Percentiles rank a stretch among this genome's conserved stretches.
phyloP scores from a whole-genome alignment of 805 yeast genomes.

The Candida tibetensis region DNA sequence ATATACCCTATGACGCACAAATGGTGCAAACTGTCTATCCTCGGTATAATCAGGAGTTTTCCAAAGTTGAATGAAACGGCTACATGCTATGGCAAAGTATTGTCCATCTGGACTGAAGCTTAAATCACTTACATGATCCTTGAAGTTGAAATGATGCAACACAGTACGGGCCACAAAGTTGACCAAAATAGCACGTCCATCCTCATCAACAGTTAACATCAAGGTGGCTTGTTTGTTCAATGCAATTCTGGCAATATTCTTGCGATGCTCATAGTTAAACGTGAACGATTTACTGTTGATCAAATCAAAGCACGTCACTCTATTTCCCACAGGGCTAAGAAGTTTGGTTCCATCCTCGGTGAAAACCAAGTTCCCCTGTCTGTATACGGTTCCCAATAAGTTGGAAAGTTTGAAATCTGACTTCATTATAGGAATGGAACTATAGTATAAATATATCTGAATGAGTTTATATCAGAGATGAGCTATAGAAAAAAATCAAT shows the following conservation, averaged over 20 bases:
- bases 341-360: conserved; percentile 82
- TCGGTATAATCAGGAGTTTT: conserved; percentile 76
- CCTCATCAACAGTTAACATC: conserved; percentile 78
- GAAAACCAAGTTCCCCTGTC: conserved; percentile 86
- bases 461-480: too few relatives aligned
- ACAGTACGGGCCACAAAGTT: conserved; percentile 82
- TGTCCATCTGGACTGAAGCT: conserved; percentile 88
- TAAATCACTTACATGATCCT: conserved; percentile 68
- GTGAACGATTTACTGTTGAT: conserved; percentile 83
- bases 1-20: conserved; percentile 82
- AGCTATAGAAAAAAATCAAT: conserved; percentile 1
- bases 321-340: conserved; percentile 90
- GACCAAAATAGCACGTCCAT: conserved; percentile 90
- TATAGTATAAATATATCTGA: too few relatives aligned
- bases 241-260: conserved; percentile 75
- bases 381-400: conserved; percentile 88
- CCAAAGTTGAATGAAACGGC: conserved; percentile 89
- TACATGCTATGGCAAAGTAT: conserved; percentile 81
- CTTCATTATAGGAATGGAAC: conserved; percentile 52
- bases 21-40: conserved; percentile 94
- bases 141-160: conserved; percentile 91
- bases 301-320: conserved; percentile 86
- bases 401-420: conserved; percentile 88
- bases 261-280: conserved; percentile 88
- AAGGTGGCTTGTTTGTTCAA: conserved; percentile 79